Conservation (phyloP, 2,329 filamentous ascomycete genomes). For the Fusarium ambrosium region DNA sequence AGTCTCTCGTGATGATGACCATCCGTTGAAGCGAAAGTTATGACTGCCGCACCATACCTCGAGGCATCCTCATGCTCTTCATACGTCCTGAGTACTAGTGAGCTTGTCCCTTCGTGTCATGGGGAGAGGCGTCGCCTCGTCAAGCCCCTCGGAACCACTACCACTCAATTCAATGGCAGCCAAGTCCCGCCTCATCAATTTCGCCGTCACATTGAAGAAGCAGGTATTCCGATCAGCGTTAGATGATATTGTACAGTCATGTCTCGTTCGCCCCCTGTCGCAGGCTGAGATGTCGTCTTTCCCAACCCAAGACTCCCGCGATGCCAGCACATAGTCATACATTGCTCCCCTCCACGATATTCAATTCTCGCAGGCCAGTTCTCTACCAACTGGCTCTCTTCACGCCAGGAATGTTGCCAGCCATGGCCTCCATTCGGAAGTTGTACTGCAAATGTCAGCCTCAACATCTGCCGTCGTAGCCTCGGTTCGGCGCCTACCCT, state of each 20-base stretch:
- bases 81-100: neutral
- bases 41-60: neutral
- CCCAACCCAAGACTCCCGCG: neutral
- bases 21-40: neutral
- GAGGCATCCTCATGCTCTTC: neutral
- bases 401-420: constrained; percentile 89
- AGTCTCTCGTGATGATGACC: neutral
- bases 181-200: neutral
- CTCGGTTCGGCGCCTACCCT: constrained; percentile 73
- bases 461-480: neutral
- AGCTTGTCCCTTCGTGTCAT: neutral
- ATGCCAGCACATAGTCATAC: constrained; percentile 42
- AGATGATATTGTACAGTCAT: constrained; percentile 45
- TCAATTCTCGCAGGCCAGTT: neutral
- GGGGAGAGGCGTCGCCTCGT: neutral
- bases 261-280: constrained; percentile 17
- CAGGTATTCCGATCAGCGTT: constrained; percentile 13
- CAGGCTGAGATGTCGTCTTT: constrained; percentile 3
- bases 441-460: constrained; percentile 76
- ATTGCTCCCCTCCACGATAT: constrained; percentile 12
- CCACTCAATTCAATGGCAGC: neutral
- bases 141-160: neutral
- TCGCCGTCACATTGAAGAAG: neutral
- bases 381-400: constrained; percentile 95
- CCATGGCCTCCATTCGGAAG: constrained; percentile 90